Base-by-base conservation (phyloP, 805 yeast species). In the Yarrowia sp. region DNA sequence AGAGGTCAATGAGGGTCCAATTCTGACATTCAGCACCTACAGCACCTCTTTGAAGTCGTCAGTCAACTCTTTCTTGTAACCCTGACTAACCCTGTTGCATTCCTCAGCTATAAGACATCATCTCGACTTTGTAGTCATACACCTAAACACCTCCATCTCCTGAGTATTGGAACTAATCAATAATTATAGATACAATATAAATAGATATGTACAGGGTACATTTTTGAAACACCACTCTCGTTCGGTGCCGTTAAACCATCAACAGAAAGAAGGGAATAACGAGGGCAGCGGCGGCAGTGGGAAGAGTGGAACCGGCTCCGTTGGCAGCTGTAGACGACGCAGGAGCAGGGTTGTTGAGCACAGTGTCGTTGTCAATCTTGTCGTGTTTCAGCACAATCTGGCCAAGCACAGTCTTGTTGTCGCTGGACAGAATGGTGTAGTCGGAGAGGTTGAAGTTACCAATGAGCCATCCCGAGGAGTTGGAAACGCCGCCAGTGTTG, bases 261-360 rank as follows among this genome's bases (percentile, higher is more conserved):
- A 55, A 10, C 9, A 55, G n/a, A 17, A 55, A 39, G 38, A 55
- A 55, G 10, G 61, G 61, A 40, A 55, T 24, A 12, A 55, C 61
- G n/a, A 55, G n/a, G 3, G 61, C 61, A 6, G 61, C 61, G 24
- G 61, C 61, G 12, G 61, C 61, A n/a, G 61, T 55, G 13, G 61
- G 24, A 13, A n/a, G 36, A 15, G 61, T 40, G 12, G 61, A 39
- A 34, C 56, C 56, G 17, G 56, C 40, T 17, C 40, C 56, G 30
- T 20, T 20, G 9, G 44, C 33, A 19, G 17, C 33, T 19, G 43
- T 19, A 7, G 43, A 36, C 17, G 58, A 52, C 17, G 19, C 58
- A 19, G 58, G 12, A 14, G 42, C 30, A 20, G 43, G 47, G 14
- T 43, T 17, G 9, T 43, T 30, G 6, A 43, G 47, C 14, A 40